Evolutionary conservation across 345 rosid species (phyloP), one percentile per base, ranked within the genome.

Genomic region (Limnanthes douglasii): DNA sequence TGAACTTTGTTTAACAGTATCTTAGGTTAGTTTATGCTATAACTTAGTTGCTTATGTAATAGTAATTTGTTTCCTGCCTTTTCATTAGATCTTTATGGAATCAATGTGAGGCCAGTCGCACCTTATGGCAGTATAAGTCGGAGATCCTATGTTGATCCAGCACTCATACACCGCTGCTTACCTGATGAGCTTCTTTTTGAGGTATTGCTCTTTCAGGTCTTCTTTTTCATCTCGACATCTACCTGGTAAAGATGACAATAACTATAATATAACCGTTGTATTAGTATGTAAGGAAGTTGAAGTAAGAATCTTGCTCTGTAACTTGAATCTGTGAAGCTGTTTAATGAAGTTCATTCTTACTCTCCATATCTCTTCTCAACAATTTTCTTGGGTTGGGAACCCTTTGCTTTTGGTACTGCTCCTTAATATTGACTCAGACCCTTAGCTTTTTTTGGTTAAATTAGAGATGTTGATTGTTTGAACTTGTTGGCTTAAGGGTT

Each of bases 131-230:
- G 95, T 35, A 57, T 62, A 18, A 72, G 83, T 47, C 49, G 86
- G 51, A 72, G 56, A 39, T 73, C 72, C 0, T 49, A 45, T 44
- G 59, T 54, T 49, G 90, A 83, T 55, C 70, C 93, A 0, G 86
- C 97, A 5, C 61, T 68, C 35, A 56, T 83, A 32, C 93, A 88
- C 57, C 84, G 92, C 14, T 37, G 50, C 64, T 72, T 88, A 62
- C 97, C 93, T 0, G 97, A 88, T 68, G 97, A 88, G 60, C 70
- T 88, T 45, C 86, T 79, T 38, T 66, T 71, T 21, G 95, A 88
- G 93, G 97, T 79, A 65, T 22, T 42, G 24, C n/a, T n/a, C n/a
- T n/a, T n/a, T n/a, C n/a, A n/a, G n/a, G n/a, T n/a, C n/a, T n/a
- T n/a, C n/a, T n/a, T n/a, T n/a, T n/a, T n/a, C n/a, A n/a, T n/a